phyloP scores from a whole-genome alignment of 2,329 filamentous ascomycete species.

The Rasamsonia emersonii region DNA sequence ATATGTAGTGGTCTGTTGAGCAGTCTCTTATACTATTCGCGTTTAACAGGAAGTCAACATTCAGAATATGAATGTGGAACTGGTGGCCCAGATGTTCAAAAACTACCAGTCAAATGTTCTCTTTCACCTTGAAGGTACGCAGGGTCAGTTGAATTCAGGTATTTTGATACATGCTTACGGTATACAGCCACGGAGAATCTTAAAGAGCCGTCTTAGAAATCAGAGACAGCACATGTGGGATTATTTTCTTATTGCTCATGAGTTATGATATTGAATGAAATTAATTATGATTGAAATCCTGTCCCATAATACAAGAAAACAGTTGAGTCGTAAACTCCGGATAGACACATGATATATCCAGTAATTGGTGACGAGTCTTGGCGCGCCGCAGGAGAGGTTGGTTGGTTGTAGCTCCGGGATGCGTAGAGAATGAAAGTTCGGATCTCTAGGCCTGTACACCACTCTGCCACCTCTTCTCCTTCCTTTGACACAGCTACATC shows the following conservation, averaged over 20 bases:
- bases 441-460: slow-evolving; percentile 1
- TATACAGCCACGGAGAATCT: slow-evolving; percentile 68
- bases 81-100: slow-evolving; percentile 99
- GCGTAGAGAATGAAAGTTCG: slow-evolving; percentile 1
- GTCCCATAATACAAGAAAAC: too few relatives aligned
- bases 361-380: slow-evolving; percentile 5
- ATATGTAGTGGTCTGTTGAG: too few relatives aligned
- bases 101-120: slow-evolving; percentile 98
- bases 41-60: slow-evolving; percentile 99
- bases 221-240: neutral
- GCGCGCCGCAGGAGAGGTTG: slow-evolving; percentile 2
- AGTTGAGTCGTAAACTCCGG: too few relatives aligned
- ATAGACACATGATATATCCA: too few relatives aligned
- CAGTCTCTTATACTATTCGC: too few relatives aligned
- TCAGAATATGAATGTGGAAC: slow-evolving; percentile 96
- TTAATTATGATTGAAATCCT: too few relatives aligned
- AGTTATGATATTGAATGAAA: slow-evolving; percentile 6
- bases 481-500: slow-evolving; percentile 1
- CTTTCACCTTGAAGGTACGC: slow-evolving; percentile 96
- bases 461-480: neutral
- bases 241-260: slow-evolving; percentile 1
- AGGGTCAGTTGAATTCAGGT: slow-evolving; percentile 11
- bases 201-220: slow-evolving; percentile 60
- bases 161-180: slow-evolving; percentile 5
- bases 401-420: slow-evolving; percentile 5